These are phyloP conservation scores for Cordyceps militaris DNA, from an alignment of 2,329 filamentous ascomycete genomes.

Conservation along the genomic window DNA sequence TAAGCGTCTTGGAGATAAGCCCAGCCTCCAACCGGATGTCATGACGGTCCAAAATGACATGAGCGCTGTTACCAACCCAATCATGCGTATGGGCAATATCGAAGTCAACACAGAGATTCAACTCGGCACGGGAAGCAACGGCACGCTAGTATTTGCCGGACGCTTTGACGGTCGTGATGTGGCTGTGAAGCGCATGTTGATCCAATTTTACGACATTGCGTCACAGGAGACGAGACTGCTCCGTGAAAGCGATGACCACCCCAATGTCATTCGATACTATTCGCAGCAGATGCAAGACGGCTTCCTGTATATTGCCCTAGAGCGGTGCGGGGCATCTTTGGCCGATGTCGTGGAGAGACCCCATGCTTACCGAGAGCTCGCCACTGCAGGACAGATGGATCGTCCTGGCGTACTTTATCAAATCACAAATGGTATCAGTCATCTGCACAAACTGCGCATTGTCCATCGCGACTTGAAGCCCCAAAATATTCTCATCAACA, in stretches of 20 bases:
- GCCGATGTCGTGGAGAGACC: constrained; percentile 84
- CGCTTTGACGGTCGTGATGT: constrained; percentile 89
- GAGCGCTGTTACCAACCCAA: constrained; percentile 51
- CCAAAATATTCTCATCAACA: constrained; percentile 87
- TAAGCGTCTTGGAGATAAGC: constrained; percentile 48
- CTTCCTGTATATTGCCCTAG: constrained; percentile 93
- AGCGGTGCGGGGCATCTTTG: constrained; percentile 87
- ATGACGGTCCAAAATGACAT: constrained; percentile 51
- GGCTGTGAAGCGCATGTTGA: constrained; percentile 93
- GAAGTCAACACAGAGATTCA: constrained; percentile 58
- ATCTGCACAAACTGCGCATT: constrained; percentile 85
- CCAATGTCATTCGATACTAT: constrained; percentile 93
- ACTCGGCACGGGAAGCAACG: constrained; percentile 79
- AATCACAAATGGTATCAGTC: constrained; percentile 80
- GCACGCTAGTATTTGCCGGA: constrained; percentile 94
- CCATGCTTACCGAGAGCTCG: constrained; percentile 57
- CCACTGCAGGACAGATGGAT: constrained; percentile 66
- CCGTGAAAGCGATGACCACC: constrained; percentile 89
- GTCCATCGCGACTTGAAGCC: constrained; percentile 97
- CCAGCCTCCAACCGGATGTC: constrained; percentile 54
- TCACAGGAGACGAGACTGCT: constrained; percentile 87
- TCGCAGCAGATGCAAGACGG: constrained; percentile 82
- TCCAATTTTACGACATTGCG: constrained; percentile 92
- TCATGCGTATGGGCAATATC: constrained; percentile 55
- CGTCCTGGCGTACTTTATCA: constrained; percentile 77